Percentiles rank a stretch among this genome's conserved stretches.
phyloP scores from a whole-genome alignment of 805 yeast species.

The Barnettozyma sucrosica region DNA sequence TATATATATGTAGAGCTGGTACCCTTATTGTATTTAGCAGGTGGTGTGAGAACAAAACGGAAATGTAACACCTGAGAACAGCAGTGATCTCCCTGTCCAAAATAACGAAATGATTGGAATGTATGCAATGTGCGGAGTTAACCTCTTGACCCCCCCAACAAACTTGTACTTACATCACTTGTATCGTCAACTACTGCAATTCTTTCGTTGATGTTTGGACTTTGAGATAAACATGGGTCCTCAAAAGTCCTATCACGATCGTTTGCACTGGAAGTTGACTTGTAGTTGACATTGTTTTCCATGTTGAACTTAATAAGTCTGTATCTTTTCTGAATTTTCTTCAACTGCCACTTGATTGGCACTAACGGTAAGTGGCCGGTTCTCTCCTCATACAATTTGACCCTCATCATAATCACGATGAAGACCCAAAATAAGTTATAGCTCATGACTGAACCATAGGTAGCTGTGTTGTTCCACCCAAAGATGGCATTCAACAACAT shows the following conservation, averaged over 20 bases:
- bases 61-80: neutral
- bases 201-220: neutral
- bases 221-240: neutral
- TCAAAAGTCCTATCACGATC: constrained; percentile 4
- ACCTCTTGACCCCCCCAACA: constrained; percentile 14
- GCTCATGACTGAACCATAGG: constrained; percentile 77
- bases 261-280: constrained; percentile 5
- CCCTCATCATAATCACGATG: constrained; percentile 38
- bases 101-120: neutral
- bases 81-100: neutral
- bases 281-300: constrained; percentile 30
- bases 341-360: constrained; percentile 60
- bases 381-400: constrained; percentile 49
- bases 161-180: constrained; percentile 18
- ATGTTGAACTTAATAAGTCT: constrained; percentile 28
- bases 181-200: constrained; percentile 10
- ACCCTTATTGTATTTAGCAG: neutral
- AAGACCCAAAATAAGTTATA: constrained; percentile 70
- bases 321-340: constrained; percentile 39
- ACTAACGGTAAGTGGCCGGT: constrained; percentile 55
- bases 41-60: neutral
- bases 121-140: neutral
- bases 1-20: neutral
- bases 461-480: constrained; percentile 94
- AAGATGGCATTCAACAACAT: constrained; percentile 83